Evolutionary conservation across 306 rosid genomes (phyloP), one percentile per base, ranked within the genome.

Genomic region (Sicyos edulis): DNA sequence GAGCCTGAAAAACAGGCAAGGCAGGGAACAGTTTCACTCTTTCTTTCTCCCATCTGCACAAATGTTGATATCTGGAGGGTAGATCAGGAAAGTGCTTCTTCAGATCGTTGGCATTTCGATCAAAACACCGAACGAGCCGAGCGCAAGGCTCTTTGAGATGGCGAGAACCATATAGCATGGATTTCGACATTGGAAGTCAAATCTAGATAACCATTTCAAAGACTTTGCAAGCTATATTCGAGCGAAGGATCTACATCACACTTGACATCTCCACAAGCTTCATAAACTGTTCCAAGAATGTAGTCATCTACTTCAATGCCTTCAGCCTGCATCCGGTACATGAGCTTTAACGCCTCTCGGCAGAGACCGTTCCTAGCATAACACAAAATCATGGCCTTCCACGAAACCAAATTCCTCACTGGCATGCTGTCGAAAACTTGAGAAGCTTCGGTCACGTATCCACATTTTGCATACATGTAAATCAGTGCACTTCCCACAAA

Each of bases 321-420:
- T 79, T 88, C 96, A 11, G 85, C 88, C 79, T 69, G 83, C 98
- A 92, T 92, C 58, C 89, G 83, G 70, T 82, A 86, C 87, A 87
- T 80, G 64, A 93, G 98, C 85, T 80, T 83, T 76, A 93, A 72
- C 67, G 98, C 97, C 81, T 93, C 91, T 51, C 75, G 72, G 79
- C 90, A 85, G 59, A 71, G 88, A 8, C 97, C 98, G 74, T 93
- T 93, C 81, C 83, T 84, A 67, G 91, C 96, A 73, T 88, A 90
- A 29, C 92, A 86, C 83, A 93, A 73, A 37, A 93, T 81, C 96
- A 93, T 93, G 78, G 97, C 77, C 83, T 87, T 87, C 98, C 98
- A 93, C 52, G 95, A 85, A 66, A 93, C 89, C 82, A 81, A 80
- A 79, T 88, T 90, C 76, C 92, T 80, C 73, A 80, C 91, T 0